Conservation (phyloP, 2,329 filamentous ascomycete genomes). For the Macrophomina phaseolina region DNA sequence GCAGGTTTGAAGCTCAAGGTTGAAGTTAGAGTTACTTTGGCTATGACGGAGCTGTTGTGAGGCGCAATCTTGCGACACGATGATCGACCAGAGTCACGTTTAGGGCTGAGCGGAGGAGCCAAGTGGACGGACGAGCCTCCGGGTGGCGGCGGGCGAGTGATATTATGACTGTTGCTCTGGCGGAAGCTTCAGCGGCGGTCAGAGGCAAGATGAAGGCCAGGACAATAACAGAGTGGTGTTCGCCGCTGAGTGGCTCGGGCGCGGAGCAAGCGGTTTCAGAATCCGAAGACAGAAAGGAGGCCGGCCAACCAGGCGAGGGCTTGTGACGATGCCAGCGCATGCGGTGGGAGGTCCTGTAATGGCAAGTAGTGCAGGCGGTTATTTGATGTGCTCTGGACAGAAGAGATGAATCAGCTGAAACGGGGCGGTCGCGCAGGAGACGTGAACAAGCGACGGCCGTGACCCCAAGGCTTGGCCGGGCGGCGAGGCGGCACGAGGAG, state of each 20-base stretch:
- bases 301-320: slow-evolving; percentile 5
- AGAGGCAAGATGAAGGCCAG: slow-evolving; percentile 1
- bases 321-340: neutral
- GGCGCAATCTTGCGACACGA: slow-evolving; percentile 8
- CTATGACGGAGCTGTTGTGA: neutral
- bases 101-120: slow-evolving; percentile 22
- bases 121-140: slow-evolving; percentile 1
- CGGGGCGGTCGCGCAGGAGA: neutral
- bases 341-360: slow-evolving; percentile 4
- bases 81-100: slow-evolving; percentile 3
- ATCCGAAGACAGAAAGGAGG: slow-evolving; percentile 12
- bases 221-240: neutral
- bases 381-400: neutral
- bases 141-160: neutral
- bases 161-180: neutral
- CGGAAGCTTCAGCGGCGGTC: neutral
- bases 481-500: neutral
- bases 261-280: slow-evolving; percentile 9
- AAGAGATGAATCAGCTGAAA: neutral
- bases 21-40: neutral
- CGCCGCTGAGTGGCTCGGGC: slow-evolving; percentile 16
- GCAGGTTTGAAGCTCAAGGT: neutral
- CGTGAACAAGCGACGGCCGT: neutral
- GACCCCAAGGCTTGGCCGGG: neutral
- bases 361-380: slow-evolving; percentile 11